Base-by-base conservation (phyloP, 2,329 filamentous ascomycete species). In the Phialophora chinensis region DNA sequence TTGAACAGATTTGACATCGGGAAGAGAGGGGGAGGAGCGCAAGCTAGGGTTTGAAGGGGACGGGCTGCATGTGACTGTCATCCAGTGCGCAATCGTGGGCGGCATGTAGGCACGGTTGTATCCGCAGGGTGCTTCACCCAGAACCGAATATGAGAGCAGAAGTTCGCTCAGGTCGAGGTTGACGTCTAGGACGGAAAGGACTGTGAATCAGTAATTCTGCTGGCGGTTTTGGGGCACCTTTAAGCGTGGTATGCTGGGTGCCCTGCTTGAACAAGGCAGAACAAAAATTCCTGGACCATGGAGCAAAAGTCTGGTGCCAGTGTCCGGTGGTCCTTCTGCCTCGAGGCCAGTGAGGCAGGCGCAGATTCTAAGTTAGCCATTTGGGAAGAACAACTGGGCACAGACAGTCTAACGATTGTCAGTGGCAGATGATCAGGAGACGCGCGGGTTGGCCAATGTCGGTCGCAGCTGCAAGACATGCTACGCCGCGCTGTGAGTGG, bases 401-500 rank as follows among this genome's bases (percentile, higher is more conserved):
- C 58, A 54, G 62, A 55, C 60, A 66, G 50, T 61, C 61, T 67
- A 59, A 38, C 17, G 49, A 65, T 25, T 62, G 31, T 59, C 49
- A 62, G 52, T 52, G 67, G 68, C 68, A 70, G 68, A 70, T 70
- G 68, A 68, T 70, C 68, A 70, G 68, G 68, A 69, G 68, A 63
- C 58, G 63, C 61, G 63, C 66, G 63, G 68, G 65, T 66, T 61
- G 68, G 63, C 68, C 65, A 67, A 66, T 61, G 62, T 65, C 60
- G 66, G 66, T 47, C 63, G 66, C 68, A 66, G 68, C 65, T 70
- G 68, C 68, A 70, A 67, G 66, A 70, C 68, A 70, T 66, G 50
- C 60, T 63, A 66, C 63, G 68, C 66, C 68, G 68, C 60, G 63
- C 57, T 67, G 65, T 70, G 68, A 70, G 68, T 70, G 68, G 68